Base-by-base conservation (phyloP, 1,139 yeast genomes). In the Yamadazyma triangularis region DNA sequence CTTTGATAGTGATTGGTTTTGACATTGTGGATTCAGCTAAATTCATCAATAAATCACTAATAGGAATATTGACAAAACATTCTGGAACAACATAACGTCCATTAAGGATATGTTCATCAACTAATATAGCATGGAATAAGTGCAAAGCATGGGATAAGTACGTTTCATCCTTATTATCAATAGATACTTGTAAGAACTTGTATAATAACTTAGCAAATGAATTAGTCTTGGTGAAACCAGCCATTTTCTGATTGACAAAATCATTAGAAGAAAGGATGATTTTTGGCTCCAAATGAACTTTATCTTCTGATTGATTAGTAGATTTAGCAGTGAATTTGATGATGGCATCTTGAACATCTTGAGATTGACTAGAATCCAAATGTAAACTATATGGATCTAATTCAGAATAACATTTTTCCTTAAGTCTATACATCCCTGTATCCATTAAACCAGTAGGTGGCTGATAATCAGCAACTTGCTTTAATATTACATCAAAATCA, bases 121-220 rank as follows among this genome's bases (percentile, higher is more conserved):
- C 38, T 16, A 82, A 50, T 4, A 79, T 62, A 3, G 83, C 89
- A 57, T 82, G 87, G 2, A 81, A 41, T 34, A 82, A 62, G 45
- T 82, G 91, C 26, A 83, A 62, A n/a, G 79, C 48, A 30, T 75
- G 78, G 10, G 77, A 73, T 27, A 80, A 53, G 44, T 60, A 79
- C 0, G 74, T 59, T 29, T 74, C 77, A 32, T 73, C 72, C n/a
- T 69, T 67, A 1, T 60, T 47, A 30, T 66, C 67, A 20, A 78
- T 57, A 0, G 83, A 66, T 23, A 65, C 64, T 34, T 72, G 74
- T 11, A 82, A 53, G 13, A 77, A 53, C 44, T 78, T 79, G 42
- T 73, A 76, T 8, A 80, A 38, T 27, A 80, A 53, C 41, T 77
- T 77, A 1, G 76, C 77, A 52, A 81, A 78, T 3, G 58, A 60